These are phyloP conservation scores for Lentinula novae-zelandiae DNA, from an alignment of 1,284 basidiomycete species.

Conservation along the genomic window DNA sequence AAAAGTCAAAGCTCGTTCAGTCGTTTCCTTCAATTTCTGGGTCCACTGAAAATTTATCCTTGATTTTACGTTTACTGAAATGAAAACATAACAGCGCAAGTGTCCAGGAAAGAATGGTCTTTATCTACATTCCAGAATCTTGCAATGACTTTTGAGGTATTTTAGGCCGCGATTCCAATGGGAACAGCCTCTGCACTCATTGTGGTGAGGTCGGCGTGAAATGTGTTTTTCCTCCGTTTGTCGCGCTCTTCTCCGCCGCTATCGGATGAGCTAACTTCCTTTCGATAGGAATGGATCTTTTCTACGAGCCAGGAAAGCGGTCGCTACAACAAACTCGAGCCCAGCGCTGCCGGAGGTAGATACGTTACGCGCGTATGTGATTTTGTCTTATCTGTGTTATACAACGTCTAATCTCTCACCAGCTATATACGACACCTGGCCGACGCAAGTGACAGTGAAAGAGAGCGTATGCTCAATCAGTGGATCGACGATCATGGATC, in stretches of 20 bases:
- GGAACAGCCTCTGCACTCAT: slow-evolving; percentile 15
- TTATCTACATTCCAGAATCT: not conserved
- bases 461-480: slow-evolving; percentile 10
- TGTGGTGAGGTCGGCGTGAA: slow-evolving; percentile 17
- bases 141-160: not conserved
- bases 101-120: not conserved
- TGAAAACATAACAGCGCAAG: not conserved
- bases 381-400: not conserved
- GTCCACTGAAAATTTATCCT: not conserved
- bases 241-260: not conserved
- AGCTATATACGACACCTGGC: slow-evolving; percentile 15
- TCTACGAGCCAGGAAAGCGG: slow-evolving; percentile 8
- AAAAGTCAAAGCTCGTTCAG: not conserved
- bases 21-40: not conserved
- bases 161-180: slow-evolving; percentile 12
- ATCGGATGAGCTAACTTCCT: not conserved
- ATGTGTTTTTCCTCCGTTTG: slow-evolving; percentile 17
- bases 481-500: slow-evolving; percentile 11
- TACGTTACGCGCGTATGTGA: slow-evolving; percentile 11
- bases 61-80: not conserved
- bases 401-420: not conserved
- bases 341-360: slow-evolving; percentile 7
- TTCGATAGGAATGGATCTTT: slow-evolving; percentile 11
- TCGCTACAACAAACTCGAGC: not conserved
- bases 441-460: slow-evolving; percentile 4